These are phyloP conservation scores for Ogataea minuta DNA, from an alignment of 805 yeast species.

Conservation along the genomic window DNA sequence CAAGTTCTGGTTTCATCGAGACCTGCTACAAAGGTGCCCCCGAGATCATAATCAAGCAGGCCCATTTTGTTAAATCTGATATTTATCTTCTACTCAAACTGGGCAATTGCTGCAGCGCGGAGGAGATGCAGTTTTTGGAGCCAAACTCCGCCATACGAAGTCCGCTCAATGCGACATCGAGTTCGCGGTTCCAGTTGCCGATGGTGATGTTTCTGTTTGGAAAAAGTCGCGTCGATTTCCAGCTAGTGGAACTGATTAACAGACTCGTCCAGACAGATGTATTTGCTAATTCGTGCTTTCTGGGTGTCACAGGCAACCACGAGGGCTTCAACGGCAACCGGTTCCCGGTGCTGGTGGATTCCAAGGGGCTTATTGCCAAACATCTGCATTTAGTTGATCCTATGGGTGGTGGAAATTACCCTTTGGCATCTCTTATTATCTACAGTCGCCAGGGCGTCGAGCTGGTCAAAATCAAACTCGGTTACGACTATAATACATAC, in stretches of 20 bases:
- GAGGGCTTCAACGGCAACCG: slow-evolving; percentile 11
- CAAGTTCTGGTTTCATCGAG: slow-evolving; percentile 6
- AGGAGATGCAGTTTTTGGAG: slow-evolving; percentile 6
- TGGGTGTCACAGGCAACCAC: slow-evolving; percentile 26
- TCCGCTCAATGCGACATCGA: slow-evolving; percentile 2
- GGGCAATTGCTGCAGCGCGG: neutral
- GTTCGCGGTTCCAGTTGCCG: slow-evolving; percentile 6
- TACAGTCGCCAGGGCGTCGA: slow-evolving; percentile 27
- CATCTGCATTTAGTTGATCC: slow-evolving; percentile 30
- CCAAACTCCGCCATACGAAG: slow-evolving; percentile 1
- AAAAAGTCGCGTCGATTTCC: slow-evolving; percentile 13
- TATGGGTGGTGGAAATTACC: slow-evolving; percentile 37
- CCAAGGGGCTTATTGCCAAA: slow-evolving; percentile 27
- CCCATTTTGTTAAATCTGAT: slow-evolving; percentile 20
- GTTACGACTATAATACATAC: slow-evolving; percentile 26
- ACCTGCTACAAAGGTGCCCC: slow-evolving; percentile 11
- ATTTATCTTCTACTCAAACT: slow-evolving; percentile 11
- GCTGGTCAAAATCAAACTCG: slow-evolving; percentile 23
- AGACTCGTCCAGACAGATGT: neutral
- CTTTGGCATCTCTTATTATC: slow-evolving; percentile 30
- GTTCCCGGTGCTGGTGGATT: slow-evolving; percentile 32
- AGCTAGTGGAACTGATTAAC: slow-evolving; percentile 14
- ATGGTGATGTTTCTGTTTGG: slow-evolving; percentile 20
- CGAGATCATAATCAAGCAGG: slow-evolving; percentile 20
- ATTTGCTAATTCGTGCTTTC: slow-evolving; percentile 8